Evolutionary conservation across 139 green algal genomes (phyloP).

Genomic region (Prasinococcaceae sp.): DNA sequence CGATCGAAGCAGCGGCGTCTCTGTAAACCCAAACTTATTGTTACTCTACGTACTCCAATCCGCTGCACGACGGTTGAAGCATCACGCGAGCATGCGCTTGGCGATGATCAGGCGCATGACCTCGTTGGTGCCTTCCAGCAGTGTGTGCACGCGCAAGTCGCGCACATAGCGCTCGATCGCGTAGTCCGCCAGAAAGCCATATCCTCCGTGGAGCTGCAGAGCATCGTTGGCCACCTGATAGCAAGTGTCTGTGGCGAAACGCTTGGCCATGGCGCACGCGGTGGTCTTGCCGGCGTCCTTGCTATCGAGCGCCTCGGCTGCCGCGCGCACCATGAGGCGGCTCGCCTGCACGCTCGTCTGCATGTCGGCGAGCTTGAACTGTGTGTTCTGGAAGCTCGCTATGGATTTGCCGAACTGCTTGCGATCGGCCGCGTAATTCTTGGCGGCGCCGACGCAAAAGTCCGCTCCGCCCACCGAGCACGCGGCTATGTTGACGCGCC

Average conservation of each 20-base stretch:
- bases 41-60: too few species aligned
- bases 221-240: slow-evolving; percentile 44
- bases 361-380: slow-evolving; percentile 71
- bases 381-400: slow-evolving; percentile 40
- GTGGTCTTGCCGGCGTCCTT: slow-evolving; percentile 26
- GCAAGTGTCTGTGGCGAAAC: slow-evolving; percentile 61
- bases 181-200: slow-evolving; percentile 63
- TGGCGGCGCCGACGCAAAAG: slow-evolving; percentile 46
- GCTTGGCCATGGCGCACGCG: slow-evolving; percentile 64
- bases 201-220: slow-evolving; percentile 63
- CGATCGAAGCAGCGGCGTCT: too few species aligned
- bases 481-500: slow-evolving; percentile 65
- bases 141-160: slow-evolving; percentile 65
- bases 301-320: slow-evolving; percentile 42
- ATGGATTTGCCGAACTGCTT: slow-evolving; percentile 50
- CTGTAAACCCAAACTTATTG: too few species aligned
- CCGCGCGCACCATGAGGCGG: slow-evolving; percentile 36
- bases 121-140: slow-evolving; percentile 70
- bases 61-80: too few species aligned
- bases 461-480: slow-evolving; percentile 60
- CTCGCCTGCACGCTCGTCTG: slow-evolving; percentile 48
- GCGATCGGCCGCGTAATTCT: slow-evolving; percentile 26
- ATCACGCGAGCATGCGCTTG: too few species aligned
- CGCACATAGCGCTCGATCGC: slow-evolving; percentile 49
- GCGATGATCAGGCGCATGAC: slow-evolving; percentile 61